These are phyloP conservation scores for Darksidea phi DNA, from an alignment of 495 filamentous ascomycete species.

Conservation along the genomic window DNA sequence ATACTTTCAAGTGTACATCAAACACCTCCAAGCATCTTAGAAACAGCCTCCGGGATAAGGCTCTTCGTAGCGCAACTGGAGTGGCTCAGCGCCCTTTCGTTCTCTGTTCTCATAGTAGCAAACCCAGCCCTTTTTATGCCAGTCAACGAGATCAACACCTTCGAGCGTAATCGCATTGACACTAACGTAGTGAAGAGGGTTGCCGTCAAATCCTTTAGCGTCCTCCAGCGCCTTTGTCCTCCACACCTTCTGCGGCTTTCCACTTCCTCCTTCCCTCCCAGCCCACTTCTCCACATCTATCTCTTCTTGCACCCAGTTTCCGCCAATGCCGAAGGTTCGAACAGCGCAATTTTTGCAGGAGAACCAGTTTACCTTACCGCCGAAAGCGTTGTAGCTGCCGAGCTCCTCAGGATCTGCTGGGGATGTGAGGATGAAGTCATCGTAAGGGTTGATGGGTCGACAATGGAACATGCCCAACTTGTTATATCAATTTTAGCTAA, in stretches of 20 bases:
- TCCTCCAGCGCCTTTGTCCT: constrained; percentile 9
- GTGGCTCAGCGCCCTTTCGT: neutral
- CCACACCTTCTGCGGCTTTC: constrained; percentile 22
- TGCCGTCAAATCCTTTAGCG: constrained; percentile 14
- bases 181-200: constrained; percentile 20
- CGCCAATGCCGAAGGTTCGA: constrained; percentile 21
- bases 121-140: constrained; percentile 31
- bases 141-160: constrained; percentile 23
- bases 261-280: constrained; percentile 15
- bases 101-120: constrained; percentile 14
- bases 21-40: neutral
- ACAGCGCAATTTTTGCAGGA: constrained; percentile 36
- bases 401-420: constrained; percentile 20
- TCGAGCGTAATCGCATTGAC: constrained; percentile 34
- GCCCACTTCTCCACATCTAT: constrained; percentile 30
- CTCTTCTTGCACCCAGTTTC: constrained; percentile 22
- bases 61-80: neutral
- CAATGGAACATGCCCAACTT: constrained; percentile 32
- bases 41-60: neutral
- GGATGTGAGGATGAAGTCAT: constrained; percentile 35
- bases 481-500: too few species aligned
- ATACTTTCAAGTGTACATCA: neutral
- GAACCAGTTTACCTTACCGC: constrained; percentile 20
- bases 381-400: constrained; percentile 23
- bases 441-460: constrained; percentile 16